These are phyloP conservation scores for Fraxinus paxiana DNA, from an alignment of 305 asterid species.

Conservation along the genomic window DNA sequence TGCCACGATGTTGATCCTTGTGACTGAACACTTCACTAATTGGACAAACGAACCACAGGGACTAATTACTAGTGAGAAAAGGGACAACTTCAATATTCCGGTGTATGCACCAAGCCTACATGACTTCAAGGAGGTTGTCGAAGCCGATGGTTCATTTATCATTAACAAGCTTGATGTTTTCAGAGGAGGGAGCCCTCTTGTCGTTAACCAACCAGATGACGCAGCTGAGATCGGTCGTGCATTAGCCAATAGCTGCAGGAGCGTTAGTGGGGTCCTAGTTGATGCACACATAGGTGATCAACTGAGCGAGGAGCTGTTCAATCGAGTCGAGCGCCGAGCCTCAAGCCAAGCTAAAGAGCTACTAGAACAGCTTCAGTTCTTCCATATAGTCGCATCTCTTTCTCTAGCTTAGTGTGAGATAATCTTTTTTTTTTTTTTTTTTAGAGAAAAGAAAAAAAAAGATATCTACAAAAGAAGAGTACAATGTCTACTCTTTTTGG, in stretches of 20 bases:
- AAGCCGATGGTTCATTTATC: slow-evolving; percentile 58
- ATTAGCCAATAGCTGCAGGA: slow-evolving; percentile 74
- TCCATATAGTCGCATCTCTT: slow-evolving; percentile 86
- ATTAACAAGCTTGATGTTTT: slow-evolving; percentile 72
- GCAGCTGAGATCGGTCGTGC: slow-evolving; percentile 81
- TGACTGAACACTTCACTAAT: neutral
- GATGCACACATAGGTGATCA: slow-evolving; percentile 85
- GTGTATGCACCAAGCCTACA: slow-evolving; percentile 84
- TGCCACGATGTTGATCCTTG: neutral
- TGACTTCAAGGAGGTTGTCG: slow-evolving; percentile 89
- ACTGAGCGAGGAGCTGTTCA: slow-evolving; percentile 69
- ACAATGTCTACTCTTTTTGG: neutral
- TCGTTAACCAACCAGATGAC: slow-evolving; percentile 70
- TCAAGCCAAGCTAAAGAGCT: slow-evolving; percentile 64
- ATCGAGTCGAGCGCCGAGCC: slow-evolving; percentile 63
- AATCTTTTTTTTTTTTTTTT: neutral
- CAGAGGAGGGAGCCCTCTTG: slow-evolving; percentile 88
- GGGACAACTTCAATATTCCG: slow-evolving; percentile 87
- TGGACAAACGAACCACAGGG: slow-evolving; percentile 40
- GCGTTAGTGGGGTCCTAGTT: slow-evolving; percentile 80
- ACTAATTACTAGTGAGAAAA: slow-evolving; percentile 57
- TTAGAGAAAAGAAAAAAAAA: neutral
- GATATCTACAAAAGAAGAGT: neutral
- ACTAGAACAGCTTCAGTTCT: slow-evolving; percentile 72
- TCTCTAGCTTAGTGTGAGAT: slow-evolving; percentile 39